Evolutionary conservation across 116 monocot species (phyloP).

Genomic region (Trichopus zeylanicus): DNA sequence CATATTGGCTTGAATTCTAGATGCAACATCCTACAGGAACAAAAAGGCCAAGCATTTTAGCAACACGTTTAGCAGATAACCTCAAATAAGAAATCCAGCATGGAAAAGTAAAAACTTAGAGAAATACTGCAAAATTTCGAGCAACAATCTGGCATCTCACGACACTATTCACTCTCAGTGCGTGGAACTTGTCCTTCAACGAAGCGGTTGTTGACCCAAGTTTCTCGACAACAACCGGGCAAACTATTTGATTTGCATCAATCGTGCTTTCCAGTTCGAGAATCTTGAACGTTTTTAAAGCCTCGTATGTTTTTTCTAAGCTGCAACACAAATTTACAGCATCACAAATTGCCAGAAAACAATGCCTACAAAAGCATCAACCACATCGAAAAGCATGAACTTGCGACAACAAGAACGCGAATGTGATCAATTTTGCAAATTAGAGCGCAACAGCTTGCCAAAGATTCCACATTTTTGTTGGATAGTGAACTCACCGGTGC

Average conservation of each 20-base stretch:
- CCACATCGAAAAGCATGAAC: background rate
- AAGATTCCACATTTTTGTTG: too few species aligned
- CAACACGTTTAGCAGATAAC: background rate
- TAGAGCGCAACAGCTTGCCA: too few species aligned
- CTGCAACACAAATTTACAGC: conserved; percentile 26
- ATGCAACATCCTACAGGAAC: conserved; percentile 38
- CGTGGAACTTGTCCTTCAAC: conserved; percentile 49
- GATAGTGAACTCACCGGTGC: too few species aligned
- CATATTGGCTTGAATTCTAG: conserved; percentile 44
- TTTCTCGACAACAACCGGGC: conserved; percentile 38
- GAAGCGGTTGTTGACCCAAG: conserved; percentile 40
- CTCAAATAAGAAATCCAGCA: background rate
- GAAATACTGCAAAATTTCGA: conserved; percentile 32
- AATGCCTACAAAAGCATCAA: background rate
- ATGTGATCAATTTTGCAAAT: too few species aligned
- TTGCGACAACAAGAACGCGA: too few species aligned
- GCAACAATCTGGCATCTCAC: conserved; percentile 48
- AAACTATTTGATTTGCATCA: conserved; percentile 23
- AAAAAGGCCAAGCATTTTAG: background rate
- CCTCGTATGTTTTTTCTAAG: conserved; percentile 80
- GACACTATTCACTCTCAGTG: conserved; percentile 51
- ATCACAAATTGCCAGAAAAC: background rate
- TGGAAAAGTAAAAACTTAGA: background rate
- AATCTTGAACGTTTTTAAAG: conserved; percentile 73
- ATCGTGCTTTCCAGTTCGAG: conserved; percentile 38